Evolutionary conservation across 2,329 filamentous ascomycete genomes (phyloP).

Genomic region (Neurospora crassa): DNA sequence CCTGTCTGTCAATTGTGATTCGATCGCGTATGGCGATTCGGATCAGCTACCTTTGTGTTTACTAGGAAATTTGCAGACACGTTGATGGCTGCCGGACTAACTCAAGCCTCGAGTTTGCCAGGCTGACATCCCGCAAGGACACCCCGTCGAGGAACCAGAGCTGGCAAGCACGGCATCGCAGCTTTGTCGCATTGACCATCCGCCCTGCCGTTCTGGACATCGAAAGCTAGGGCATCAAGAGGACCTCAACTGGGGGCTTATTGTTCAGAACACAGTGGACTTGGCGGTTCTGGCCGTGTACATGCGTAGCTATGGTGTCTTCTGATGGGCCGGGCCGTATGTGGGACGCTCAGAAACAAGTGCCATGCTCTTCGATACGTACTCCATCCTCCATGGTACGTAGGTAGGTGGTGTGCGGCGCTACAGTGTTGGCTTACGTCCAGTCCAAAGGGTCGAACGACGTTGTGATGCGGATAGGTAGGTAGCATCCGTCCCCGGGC

Average conservation of each 20-base stretch:
- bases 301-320: neutral
- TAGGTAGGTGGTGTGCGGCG: neutral
- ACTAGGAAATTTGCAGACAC: neutral
- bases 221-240: neutral
- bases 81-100: neutral
- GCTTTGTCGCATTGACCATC: neutral
- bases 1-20: neutral
- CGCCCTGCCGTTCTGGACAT: neutral
- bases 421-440: neutral
- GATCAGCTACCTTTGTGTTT: slow-evolving; percentile 4
- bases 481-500: slow-evolving; percentile 15
- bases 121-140: slow-evolving; percentile 2
- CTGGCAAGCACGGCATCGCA: neutral
- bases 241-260: neutral
- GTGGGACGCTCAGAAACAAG: neutral
- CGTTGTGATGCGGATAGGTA: slow-evolving; percentile 12
- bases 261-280: neutral
- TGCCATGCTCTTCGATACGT: neutral
- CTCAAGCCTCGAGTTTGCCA: slow-evolving; percentile 6
- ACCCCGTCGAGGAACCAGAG: neutral
- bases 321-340: neutral
- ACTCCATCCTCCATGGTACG: neutral
- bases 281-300: neutral
- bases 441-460: slow-evolving; percentile 4
- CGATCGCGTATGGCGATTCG: slow-evolving; percentile 4